These are phyloP conservation scores for Monosporozyma servazzii DNA, from an alignment of 805 yeast species.

Conservation along the genomic window DNA sequence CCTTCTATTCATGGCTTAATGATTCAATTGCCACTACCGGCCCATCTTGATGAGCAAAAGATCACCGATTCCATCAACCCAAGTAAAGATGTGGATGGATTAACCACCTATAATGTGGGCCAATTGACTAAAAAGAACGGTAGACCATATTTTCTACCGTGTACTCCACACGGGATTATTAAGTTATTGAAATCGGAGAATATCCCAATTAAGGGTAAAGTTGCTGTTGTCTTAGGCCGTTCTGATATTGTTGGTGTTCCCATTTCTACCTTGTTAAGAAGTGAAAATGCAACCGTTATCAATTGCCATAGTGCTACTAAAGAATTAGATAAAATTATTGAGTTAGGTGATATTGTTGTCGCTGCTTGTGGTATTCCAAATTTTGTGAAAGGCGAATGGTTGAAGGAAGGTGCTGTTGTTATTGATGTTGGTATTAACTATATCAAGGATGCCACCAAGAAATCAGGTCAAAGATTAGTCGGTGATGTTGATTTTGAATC, in stretches of 20 bases:
- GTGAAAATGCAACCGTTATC: slow-evolving; percentile 69
- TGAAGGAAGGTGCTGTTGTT: slow-evolving; percentile 76
- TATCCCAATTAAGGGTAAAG: slow-evolving; percentile 49
- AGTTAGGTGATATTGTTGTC: slow-evolving; percentile 65
- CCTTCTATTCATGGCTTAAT: slow-evolving; percentile 58
- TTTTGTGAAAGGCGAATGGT: slow-evolving; percentile 79
- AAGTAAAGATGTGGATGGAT: slow-evolving; percentile 76
- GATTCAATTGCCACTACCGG: slow-evolving; percentile 71
- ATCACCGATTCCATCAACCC: slow-evolving; percentile 59
- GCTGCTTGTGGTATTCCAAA: slow-evolving; percentile 87
- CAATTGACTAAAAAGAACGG: slow-evolving; percentile 70
- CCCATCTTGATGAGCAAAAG: slow-evolving; percentile 55
- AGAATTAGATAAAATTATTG: slow-evolving; percentile 41
- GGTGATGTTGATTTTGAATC: slow-evolving; percentile 87
- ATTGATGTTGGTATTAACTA: slow-evolving; percentile 95
- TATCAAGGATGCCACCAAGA: slow-evolving; percentile 61
- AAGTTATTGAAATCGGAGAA: slow-evolving; percentile 50
- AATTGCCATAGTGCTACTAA: slow-evolving; percentile 60
- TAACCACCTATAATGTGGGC: slow-evolving; percentile 69
- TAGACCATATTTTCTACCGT: slow-evolving; percentile 61
- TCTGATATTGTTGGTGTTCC: slow-evolving; percentile 84
- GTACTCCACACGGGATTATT: slow-evolving; percentile 78
- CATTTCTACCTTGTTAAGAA: slow-evolving; percentile 58
- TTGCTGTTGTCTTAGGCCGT: slow-evolving; percentile 79
- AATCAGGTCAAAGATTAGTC: slow-evolving; percentile 75